Percentiles rank a stretch among this genome's conserved stretches.
phyloP scores from a whole-genome alignment of 2,329 filamentous ascomycete genomes.

The Chalara sp. region DNA sequence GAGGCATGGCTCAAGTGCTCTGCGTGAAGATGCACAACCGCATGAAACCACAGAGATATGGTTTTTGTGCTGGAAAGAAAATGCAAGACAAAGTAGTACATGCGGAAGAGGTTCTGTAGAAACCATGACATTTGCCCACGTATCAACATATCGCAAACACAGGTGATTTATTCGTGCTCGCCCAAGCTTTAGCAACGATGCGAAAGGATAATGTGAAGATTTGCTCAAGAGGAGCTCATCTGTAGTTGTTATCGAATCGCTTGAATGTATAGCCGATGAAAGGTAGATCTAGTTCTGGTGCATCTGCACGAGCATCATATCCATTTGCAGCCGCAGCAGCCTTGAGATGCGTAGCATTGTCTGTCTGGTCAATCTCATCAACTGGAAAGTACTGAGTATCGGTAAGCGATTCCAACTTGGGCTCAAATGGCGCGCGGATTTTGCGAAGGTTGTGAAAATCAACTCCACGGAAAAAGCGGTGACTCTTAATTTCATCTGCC shows the following conservation, averaged over 20 bases:
- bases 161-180: neutral
- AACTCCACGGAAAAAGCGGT: conserved; percentile 94
- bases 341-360: conserved; percentile 81
- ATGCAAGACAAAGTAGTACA: neutral
- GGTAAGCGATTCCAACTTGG: conserved; percentile 83
- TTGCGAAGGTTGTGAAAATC: conserved; percentile 88
- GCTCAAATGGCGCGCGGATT: conserved; percentile 94
- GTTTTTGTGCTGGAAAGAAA: neutral
- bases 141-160: neutral
- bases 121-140: neutral
- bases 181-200: neutral
- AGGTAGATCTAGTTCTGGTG: conserved; percentile 90
- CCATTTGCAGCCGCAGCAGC: conserved; percentile 49
- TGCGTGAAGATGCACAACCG: neutral
- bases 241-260: conserved; percentile 74
- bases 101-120: neutral
- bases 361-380: conserved; percentile 95
- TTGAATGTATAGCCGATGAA: conserved; percentile 98
- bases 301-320: conserved; percentile 54
- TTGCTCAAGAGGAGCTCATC: neutral
- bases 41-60: neutral
- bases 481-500: conserved; percentile 85
- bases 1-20: too few relatives aligned
- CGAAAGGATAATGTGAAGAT: neutral
- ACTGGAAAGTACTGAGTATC: conserved; percentile 99